Evolutionary conservation across 495 filamentous ascomycete genomes (phyloP).

Genomic region (Hypoxylon subgilvum): DNA sequence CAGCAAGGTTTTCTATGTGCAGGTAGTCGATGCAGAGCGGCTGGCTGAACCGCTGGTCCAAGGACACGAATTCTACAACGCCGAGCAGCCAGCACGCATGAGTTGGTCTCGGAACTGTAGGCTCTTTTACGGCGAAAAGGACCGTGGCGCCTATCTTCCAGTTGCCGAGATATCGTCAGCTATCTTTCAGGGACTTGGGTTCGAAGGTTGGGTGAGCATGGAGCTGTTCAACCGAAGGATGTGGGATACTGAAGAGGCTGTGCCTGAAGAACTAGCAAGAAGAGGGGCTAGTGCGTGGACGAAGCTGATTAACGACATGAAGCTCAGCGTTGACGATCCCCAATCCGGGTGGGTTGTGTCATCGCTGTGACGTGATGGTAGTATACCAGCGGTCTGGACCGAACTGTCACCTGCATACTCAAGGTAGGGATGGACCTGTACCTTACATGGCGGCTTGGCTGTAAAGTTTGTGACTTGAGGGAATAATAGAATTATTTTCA

Average conservation of each 20-base stretch:
- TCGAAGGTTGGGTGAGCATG: slow-evolving; percentile 77
- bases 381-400: neutral
- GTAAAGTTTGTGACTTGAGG: too few relatives aligned
- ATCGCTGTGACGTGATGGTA: slow-evolving; percentile 30
- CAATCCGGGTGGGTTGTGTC: slow-evolving; percentile 32
- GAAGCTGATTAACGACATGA: slow-evolving; percentile 62
- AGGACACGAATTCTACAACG: slow-evolving; percentile 67
- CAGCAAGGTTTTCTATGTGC: slow-evolving; percentile 77
- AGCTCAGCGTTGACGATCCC: slow-evolving; percentile 55
- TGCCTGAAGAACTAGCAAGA: slow-evolving; percentile 67
- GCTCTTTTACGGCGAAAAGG: slow-evolving; percentile 75
- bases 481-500: too few relatives aligned
- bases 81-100: slow-evolving; percentile 72
- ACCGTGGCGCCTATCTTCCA: slow-evolving; percentile 75
- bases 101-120: slow-evolving; percentile 81
- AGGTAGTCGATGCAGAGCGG: slow-evolving; percentile 78
- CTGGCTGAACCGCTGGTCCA: slow-evolving; percentile 63
- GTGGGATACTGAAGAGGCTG: slow-evolving; percentile 54
- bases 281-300: slow-evolving; percentile 69
- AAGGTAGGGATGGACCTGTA: too few relatives aligned
- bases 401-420: too few relatives aligned
- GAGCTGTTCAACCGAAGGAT: slow-evolving; percentile 77
- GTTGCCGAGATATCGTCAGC: slow-evolving; percentile 65
- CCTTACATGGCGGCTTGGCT: too few relatives aligned
- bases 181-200: slow-evolving; percentile 69